Percentiles rank a stretch among this genome's conserved stretches.
Conservation (phyloP, 1,139 yeast species). For the Geotrichum candidum region DNA sequence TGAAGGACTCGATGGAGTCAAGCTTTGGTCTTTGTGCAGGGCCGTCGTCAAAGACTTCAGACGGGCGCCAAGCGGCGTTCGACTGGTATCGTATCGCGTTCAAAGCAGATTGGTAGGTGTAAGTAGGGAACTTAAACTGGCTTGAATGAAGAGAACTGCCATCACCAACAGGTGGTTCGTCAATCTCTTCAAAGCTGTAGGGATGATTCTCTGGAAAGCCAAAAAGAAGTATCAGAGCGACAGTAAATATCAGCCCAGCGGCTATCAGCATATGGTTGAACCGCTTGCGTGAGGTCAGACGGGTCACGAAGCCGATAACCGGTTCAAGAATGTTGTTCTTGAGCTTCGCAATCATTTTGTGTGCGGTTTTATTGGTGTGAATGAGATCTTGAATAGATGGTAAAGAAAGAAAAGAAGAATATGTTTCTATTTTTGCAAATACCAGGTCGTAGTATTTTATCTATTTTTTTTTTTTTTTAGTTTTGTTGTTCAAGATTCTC, state of each 20-base stretch:
- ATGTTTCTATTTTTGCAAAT: no score
- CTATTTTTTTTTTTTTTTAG: no score
- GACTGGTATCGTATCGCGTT: slow-evolving; percentile 7
- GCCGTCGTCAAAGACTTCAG: slow-evolving; percentile 7
- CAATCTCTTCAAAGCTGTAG: background rate
- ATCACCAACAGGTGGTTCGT: background rate
- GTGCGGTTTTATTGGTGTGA: background rate
- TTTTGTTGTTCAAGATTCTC: no score
- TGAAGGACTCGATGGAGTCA: background rate
- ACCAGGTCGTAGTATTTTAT: no score
- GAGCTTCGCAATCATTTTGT: background rate
- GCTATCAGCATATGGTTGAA: background rate
- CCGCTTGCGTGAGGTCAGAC: background rate
- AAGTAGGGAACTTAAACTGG: background rate
- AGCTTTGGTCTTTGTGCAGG: background rate
- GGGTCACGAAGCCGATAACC: background rate
- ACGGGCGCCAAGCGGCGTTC: slow-evolving; percentile 18
- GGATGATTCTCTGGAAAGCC: background rate
- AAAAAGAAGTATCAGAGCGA: background rate
- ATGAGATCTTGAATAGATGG: background rate
- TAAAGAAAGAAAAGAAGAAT: background rate
- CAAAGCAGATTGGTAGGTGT: slow-evolving; percentile 1
- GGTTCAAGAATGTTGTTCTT: background rate
- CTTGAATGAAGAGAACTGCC: background rate
- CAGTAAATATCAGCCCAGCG: background rate